Evolutionary conservation across 441 rosid species (phyloP), one percentile per base, ranked within the genome.

Genomic region (Populus trichocarpa): DNA sequence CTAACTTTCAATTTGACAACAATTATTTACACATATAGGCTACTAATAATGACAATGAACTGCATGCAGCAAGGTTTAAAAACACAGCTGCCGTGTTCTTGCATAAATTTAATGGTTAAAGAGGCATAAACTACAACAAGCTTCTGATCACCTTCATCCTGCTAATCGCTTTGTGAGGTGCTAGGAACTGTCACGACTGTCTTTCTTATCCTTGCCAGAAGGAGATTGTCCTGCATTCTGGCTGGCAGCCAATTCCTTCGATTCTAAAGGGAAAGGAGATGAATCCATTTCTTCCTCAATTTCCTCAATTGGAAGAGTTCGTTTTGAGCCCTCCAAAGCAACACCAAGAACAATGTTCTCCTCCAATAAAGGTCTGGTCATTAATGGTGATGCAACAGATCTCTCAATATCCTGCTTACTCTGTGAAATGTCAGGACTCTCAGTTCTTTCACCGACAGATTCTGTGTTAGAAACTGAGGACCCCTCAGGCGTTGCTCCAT

Each of bases 291-390:
- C 95, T 78, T 91, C 98, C 67, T 93, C 99, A 22, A 93, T 92
- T 78, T 91, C 98, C 67, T 93, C 99, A 22, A 93, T 92, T 0
- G 94, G 98, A 61, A 95, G 95, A 33, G 95, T 93, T 50, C 94
- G 85, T 79, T 93, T 93, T 6, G 96, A 89, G 69, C 98, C 96
- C 70, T 95, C 98, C 71, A 95, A 72, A 6, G 97, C 98, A 57
- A 95, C 99, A 3, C 92, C 97, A 12, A 95, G 96, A 81, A 95
- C 91, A 73, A 95, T 89, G 78, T 93, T 95, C 71, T 95, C 98
- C 81, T 90, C 95, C 85, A 93, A 70, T 10, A 88, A 77, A 53
- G 94, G 86, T 77, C 87, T 85, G 22, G 76, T 76, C 46, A 68
- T 66, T 26, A 88, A 74, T 67, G 79, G 80, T 26, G 80, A 59